These are phyloP conservation scores for Xylaria sp. DNA, from an alignment of 2,329 filamentous ascomycete species.

Conservation along the genomic window DNA sequence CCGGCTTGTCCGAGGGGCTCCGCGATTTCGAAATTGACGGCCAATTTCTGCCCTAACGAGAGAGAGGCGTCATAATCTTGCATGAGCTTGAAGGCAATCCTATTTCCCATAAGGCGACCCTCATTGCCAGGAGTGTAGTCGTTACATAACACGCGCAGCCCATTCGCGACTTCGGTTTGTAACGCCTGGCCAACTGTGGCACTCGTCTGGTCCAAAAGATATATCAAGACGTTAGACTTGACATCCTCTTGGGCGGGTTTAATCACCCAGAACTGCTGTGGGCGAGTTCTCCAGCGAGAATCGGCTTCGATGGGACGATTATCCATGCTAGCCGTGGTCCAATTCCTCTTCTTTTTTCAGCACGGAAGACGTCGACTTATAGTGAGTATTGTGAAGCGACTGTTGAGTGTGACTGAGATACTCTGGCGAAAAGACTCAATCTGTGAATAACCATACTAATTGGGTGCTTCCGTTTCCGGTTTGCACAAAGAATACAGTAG, in stretches of 20 bases:
- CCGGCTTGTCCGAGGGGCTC: background rate
- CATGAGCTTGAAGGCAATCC: background rate
- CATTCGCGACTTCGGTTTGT: too few species aligned
- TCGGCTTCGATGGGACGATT: too few species aligned
- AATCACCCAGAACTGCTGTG: too few species aligned
- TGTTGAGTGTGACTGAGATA: background rate
- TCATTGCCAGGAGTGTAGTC: background rate
- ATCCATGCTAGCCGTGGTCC: too few species aligned
- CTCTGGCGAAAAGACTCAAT: too few species aligned
- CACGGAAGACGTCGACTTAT: background rate
- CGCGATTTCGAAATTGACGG: conserved; percentile 11
- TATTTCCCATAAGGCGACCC: background rate
- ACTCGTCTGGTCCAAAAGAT: too few species aligned
- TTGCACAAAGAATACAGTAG: conserved; percentile 13
- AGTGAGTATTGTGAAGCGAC: too few species aligned
- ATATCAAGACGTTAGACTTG: too few species aligned
- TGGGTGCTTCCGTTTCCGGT: conserved; percentile 12
- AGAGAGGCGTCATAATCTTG: conserved; percentile 4
- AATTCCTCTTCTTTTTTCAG: background rate
- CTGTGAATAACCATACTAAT: background rate
- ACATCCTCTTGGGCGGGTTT: too few species aligned
- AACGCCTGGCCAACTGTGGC: too few species aligned
- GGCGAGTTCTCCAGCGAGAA: too few species aligned
- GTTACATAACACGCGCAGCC: background rate
- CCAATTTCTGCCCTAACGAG: background rate